A percentile compares a stretch with the other conserved stretches of the same genome.
phyloP scores from a whole-genome alignment of 192 early-diverging fungal genomes.

The Coemansia sp. region DNA sequence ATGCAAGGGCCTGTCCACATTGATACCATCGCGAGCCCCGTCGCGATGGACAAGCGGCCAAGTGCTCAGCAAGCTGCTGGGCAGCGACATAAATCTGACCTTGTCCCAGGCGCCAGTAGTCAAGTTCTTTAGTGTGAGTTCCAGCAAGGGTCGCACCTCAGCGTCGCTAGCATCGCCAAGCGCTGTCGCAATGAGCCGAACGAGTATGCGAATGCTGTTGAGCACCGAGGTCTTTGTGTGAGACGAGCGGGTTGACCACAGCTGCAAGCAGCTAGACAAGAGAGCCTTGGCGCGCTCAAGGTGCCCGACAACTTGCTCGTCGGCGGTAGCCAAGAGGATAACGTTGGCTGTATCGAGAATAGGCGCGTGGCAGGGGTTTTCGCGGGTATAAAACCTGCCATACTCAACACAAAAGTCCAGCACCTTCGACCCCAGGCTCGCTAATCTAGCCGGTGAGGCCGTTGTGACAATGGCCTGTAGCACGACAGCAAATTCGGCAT shows the following conservation, averaged over 20 bases:
- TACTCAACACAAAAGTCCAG: slow-evolving; percentile 47
- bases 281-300: slow-evolving; percentile 12
- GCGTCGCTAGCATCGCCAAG: neutral
- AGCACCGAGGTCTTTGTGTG: slow-evolving; percentile 26
- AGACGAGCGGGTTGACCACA: slow-evolving; percentile 42
- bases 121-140: slow-evolving; percentile 33
- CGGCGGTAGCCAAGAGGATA: slow-evolving; percentile 20
- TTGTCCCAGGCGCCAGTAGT: slow-evolving; percentile 43
- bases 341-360: slow-evolving; percentile 33
- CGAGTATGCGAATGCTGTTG: slow-evolving; percentile 31
- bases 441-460: slow-evolving; percentile 22
- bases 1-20: slow-evolving; percentile 1
- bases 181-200: slow-evolving; percentile 18
- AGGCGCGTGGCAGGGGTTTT: slow-evolving; percentile 24
- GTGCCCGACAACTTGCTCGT: slow-evolving; percentile 13
- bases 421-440: slow-evolving; percentile 11
- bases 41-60: slow-evolving; percentile 19
- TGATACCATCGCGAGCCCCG: neutral
- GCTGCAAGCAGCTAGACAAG: slow-evolving; percentile 23
- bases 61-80: slow-evolving; percentile 28
- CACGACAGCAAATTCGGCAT: slow-evolving; percentile 24
- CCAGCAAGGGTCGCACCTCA: slow-evolving; percentile 18
- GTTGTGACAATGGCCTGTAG: slow-evolving; percentile 29
- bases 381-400: slow-evolving; percentile 23
- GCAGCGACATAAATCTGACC: slow-evolving; percentile 39